Evolutionary conservation across 208 protist genomes (phyloP).

Genomic region (Wallacemonas sp.): DNA sequence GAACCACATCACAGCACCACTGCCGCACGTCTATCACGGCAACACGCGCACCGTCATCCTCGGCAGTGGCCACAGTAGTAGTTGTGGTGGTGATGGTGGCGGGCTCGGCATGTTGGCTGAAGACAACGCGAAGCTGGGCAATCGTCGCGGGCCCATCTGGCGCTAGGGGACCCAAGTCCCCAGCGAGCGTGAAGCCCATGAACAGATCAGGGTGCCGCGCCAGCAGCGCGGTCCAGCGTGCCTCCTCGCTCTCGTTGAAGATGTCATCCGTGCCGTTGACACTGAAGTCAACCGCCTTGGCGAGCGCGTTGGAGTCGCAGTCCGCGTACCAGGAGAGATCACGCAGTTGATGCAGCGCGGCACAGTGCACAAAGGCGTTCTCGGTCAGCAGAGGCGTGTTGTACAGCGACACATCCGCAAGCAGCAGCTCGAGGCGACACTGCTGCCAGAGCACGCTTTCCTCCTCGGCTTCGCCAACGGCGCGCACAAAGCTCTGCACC

Average conservation of each 20-base stretch:
- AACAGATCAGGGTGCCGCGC: not conserved
- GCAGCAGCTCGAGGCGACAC: constrained; percentile 44
- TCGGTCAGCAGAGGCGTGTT: constrained; percentile 22
- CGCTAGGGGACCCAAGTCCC: not conserved
- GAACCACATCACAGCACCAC: constrained; percentile 12
- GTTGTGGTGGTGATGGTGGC: no score
- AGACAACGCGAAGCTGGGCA: constrained; percentile 1
- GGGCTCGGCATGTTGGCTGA: constrained; percentile 1
- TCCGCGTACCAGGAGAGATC: constrained; percentile 40
- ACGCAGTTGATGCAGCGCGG: constrained; percentile 45
- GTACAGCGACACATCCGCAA: constrained; percentile 46
- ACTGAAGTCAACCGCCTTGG: constrained; percentile 5
- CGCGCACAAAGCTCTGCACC: not conserved
- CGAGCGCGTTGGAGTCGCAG: not conserved
- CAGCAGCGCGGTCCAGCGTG: not conserved
- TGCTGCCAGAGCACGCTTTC: constrained; percentile 28
- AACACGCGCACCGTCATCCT: no score
- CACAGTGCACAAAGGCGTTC: constrained; percentile 44
- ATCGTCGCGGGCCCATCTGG: constrained; percentile 6
- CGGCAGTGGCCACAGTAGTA: no score
- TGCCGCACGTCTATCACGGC: constrained; percentile 4
- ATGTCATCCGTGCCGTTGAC: not conserved
- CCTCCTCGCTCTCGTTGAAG: not conserved
- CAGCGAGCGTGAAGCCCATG: constrained; percentile 6
- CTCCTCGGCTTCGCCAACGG: constrained; percentile 11